Percentiles rank a stretch among this genome's conserved stretches.
These are phyloP conservation scores for Yamadazyma diospyri DNA, from an alignment of 1,139 yeast species.

Conservation along the genomic window DNA sequence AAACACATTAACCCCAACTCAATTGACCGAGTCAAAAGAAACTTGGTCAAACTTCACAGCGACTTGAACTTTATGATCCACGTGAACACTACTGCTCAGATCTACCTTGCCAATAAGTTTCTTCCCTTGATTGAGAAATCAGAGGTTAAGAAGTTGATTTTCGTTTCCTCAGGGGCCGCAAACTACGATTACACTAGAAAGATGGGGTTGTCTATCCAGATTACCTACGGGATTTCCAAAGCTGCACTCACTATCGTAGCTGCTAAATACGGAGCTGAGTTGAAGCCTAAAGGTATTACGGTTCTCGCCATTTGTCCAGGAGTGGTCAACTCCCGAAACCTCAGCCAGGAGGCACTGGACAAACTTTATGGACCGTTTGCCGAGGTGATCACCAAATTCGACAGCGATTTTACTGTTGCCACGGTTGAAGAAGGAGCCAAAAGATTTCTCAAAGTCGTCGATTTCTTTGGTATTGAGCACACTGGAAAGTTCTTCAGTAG, in stretches of 20 bases:
- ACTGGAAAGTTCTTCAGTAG: not conserved
- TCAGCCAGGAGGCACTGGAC: not conserved
- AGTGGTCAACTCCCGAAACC: not conserved
- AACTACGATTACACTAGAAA: not conserved
- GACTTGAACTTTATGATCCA: constrained; percentile 14
- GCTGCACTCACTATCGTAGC: constrained; percentile 28
- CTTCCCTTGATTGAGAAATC: constrained; percentile 22
- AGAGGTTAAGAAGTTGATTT: constrained; percentile 18
- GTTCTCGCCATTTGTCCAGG: constrained; percentile 15
- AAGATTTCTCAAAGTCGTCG: not conserved
- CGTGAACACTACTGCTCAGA: constrained; percentile 22
- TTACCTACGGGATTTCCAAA: constrained; percentile 18
- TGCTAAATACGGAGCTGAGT: constrained; percentile 17
- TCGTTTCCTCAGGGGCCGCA: constrained; percentile 14
- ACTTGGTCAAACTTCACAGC: constrained; percentile 2
- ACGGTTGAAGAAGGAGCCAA: not conserved
- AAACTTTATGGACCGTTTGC: not conserved
- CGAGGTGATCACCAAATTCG: not conserved
- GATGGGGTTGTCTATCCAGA: too few relatives aligned
- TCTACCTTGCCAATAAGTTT: constrained; percentile 21
- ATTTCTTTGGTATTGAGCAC: not conserved
- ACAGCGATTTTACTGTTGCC: constrained; percentile 1
- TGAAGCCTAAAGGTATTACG: constrained; percentile 18
- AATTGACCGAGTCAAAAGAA: not conserved
- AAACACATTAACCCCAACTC: not conserved